Conservation (phyloP, 257 asterid species). For the Solanum paucissectum region DNA sequence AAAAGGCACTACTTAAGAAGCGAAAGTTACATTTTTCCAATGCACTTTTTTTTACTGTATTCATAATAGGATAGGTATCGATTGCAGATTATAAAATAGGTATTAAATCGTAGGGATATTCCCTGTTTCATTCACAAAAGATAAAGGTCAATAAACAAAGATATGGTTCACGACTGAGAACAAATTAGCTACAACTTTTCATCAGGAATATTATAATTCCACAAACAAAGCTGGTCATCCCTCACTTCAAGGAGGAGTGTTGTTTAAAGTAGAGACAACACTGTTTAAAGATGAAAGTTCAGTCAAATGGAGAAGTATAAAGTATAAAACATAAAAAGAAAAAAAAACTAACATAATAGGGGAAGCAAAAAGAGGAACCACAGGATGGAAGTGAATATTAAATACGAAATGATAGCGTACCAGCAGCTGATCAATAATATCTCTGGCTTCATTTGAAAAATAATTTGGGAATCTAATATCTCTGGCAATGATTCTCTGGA, state of each 20-base stretch:
- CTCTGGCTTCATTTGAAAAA: constrained; percentile 80
- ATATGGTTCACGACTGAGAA: neutral
- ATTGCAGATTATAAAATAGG: neutral
- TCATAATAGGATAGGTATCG: neutral
- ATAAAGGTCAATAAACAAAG: neutral
- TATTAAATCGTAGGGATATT: neutral
- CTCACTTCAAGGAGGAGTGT: neutral
- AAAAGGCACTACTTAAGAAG: neutral
- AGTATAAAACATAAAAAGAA: neutral
- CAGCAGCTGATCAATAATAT: constrained; percentile 80
- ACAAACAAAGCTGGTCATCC: neutral
- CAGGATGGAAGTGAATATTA: neutral
- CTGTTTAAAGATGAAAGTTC: neutral
- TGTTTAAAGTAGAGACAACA: neutral
- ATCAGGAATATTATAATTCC: neutral
- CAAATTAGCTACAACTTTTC: neutral
- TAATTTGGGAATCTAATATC: constrained; percentile 82
- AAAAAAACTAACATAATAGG: neutral
- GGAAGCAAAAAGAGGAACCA: neutral
- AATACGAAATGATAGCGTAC: constrained; percentile 28
- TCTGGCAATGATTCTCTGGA: constrained; percentile 89
- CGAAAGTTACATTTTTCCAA: neutral
- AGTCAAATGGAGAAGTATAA: neutral
- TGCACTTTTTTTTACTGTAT: neutral
- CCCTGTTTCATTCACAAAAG: neutral